These are phyloP conservation scores for Narthecium ossifragum DNA, from an alignment of 106 monocot genomes.

Conservation along the genomic window DNA sequence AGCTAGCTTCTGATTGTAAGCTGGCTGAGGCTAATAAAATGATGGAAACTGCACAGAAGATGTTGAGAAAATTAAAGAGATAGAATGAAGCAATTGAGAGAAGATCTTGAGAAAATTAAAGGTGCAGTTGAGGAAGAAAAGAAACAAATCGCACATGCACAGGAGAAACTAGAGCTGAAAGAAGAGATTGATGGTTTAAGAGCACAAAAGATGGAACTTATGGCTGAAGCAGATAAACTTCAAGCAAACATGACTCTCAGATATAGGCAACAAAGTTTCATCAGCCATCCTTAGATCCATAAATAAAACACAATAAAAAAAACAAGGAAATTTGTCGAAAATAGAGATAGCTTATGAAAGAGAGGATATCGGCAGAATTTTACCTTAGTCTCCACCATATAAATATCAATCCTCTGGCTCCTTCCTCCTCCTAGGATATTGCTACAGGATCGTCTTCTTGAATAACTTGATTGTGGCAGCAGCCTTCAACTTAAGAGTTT, in stretches of 20 bases:
- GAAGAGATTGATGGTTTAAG: slow-evolving; percentile 88
- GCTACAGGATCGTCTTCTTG: no score
- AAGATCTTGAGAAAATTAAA: slow-evolving; percentile 47
- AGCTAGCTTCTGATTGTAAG: slow-evolving; percentile 70
- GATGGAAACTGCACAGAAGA: slow-evolving; percentile 53
- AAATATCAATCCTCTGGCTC: no score
- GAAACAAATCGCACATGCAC: slow-evolving; percentile 26
- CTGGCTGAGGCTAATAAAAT: slow-evolving; percentile 55
- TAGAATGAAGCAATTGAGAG: slow-evolving; percentile 29
- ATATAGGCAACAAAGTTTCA: no score
- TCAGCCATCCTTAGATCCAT: no score
- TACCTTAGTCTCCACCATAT: no score
- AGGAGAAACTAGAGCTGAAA: slow-evolving; percentile 65
- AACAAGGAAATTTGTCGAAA: no score
- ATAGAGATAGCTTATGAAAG: no score
- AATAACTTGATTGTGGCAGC: no score
- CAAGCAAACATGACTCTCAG: slow-evolving; percentile 73
- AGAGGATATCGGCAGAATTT: no score
- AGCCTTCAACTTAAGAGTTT: no score
- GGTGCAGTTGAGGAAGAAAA: slow-evolving; percentile 52
- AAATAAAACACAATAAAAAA: no score
- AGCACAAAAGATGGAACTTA: slow-evolving; percentile 58
- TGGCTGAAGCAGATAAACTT: slow-evolving; percentile 45
- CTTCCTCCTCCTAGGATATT: no score
- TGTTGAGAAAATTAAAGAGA: slow-evolving; percentile 52